Evolutionary conservation across 2,329 filamentous ascomycete species (phyloP), one percentile per base, ranked within the genome.

Genomic region (Hypoxylon sp.): DNA sequence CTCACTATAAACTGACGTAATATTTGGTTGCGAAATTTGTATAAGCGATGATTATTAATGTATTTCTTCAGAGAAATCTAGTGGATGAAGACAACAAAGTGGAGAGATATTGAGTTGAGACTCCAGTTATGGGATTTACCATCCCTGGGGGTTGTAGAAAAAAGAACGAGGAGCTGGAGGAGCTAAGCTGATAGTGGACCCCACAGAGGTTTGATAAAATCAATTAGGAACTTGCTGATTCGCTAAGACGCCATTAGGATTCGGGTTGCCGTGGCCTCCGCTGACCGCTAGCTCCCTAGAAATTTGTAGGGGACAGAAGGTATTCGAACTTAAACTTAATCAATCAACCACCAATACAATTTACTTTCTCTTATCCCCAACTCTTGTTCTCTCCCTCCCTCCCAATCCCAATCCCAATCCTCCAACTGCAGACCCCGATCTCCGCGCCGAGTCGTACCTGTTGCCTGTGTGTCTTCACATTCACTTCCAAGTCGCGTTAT

Each of bases 171-270:
- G 31, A 34, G 46, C 19, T 30, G 50, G 44, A 17, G 46, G 49
- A 57, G 45, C 50, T 57, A 38, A 44, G n/a, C 45, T 41, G 17
- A 27, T 30, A 26, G 34, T 44, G n/a, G n/a, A n/a, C 51, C 48
- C 51, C 43, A 58, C 47, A 51, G 43, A n/a, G 34, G 3, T 25
- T 12, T 58, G 51, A 52, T 58, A 58, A 58, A n/a, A 58, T 49
- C 43, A 55, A 55, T 55, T 58, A 55, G 51, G 40, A 21, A 7
- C 9, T 17, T 13, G 8, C 36, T 58, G 55, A 58, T 58, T 58
- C 19, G 55, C n/a, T 29, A 27, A 16, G 45, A 21, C 26, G 12
- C 8, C 27, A 35, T 35, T 41, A 42, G 38, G 51, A 47, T 47
- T 45, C 13, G 42, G 36, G 34, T 23, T 44, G 35, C 44, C 38